Evolutionary conservation across 225 moss, liverwort and hornwort species (phyloP).

Genomic region (Neckera pumila): DNA sequence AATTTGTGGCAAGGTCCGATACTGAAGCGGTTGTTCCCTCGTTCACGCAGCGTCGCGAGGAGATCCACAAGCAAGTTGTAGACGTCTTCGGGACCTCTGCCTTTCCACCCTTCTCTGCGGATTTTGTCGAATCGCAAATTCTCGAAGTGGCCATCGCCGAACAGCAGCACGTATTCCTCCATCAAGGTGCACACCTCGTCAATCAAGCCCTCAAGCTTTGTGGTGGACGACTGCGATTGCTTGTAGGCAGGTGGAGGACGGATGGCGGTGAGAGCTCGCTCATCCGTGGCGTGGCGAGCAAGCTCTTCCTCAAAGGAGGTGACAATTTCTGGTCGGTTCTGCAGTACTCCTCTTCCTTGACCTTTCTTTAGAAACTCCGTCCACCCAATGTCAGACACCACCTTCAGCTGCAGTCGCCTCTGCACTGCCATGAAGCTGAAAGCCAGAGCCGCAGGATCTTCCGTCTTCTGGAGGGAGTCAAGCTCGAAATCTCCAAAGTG

Average conservation of each 20-base stretch:
- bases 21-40: neutral
- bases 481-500: neutral
- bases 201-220: neutral
- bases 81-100: neutral
- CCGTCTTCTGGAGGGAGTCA: neutral
- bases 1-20: slow-evolving; percentile 10
- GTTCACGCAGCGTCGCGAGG: neutral
- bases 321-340: slow-evolving; percentile 9
- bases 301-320: slow-evolving; percentile 16
- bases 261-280: neutral
- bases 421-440: slow-evolving; percentile 22
- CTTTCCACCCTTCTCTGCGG: neutral
- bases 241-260: neutral
- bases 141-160: slow-evolving; percentile 6
- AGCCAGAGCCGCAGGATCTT: slow-evolving; percentile 13
- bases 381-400: neutral
- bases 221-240: neutral
- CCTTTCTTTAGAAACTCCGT: slow-evolving; percentile 1
- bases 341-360: neutral
- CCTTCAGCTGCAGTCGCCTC: slow-evolving; percentile 13
- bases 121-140: neutral
- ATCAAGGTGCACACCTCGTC: slow-evolving; percentile 2
- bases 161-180: slow-evolving; percentile 8
- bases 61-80: slow-evolving; percentile 26
- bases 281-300: neutral